Conservation (phyloP, 2,329 filamentous ascomycete genomes). For the Thelonectria olida region DNA sequence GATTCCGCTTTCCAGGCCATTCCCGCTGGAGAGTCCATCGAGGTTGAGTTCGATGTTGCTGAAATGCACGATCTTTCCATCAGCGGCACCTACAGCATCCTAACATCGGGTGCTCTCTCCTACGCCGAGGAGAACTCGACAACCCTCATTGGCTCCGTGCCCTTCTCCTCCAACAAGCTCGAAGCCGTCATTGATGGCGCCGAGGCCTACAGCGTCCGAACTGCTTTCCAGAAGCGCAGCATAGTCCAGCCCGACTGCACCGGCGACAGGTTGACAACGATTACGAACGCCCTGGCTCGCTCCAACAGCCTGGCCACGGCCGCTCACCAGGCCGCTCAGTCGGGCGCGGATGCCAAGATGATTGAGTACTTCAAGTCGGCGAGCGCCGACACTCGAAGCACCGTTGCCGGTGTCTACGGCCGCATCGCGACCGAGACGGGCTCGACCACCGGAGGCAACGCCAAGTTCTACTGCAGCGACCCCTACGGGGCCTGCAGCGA, state of each 20-base stretch:
- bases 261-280: slow-evolving; percentile 53
- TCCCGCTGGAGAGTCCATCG: slow-evolving; percentile 58
- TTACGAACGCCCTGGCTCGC: slow-evolving; percentile 61
- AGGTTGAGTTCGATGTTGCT: slow-evolving; percentile 63
- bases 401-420: slow-evolving; percentile 61
- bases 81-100: slow-evolving; percentile 65
- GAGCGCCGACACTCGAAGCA: slow-evolving; percentile 51
- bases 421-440: slow-evolving; percentile 65
- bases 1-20: slow-evolving; percentile 62
- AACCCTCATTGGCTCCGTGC: slow-evolving; percentile 62
- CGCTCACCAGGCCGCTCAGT: slow-evolving; percentile 61
- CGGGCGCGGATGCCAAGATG: slow-evolving; percentile 59
- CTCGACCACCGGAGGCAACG: slow-evolving; percentile 56
- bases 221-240: slow-evolving; percentile 62
- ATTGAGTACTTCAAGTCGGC: slow-evolving; percentile 72
- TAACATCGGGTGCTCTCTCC: slow-evolving; percentile 64
- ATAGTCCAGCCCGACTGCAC: slow-evolving; percentile 64
- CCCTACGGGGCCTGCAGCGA: slow-evolving; percentile 59
- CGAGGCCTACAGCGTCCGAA: slow-evolving; percentile 59
- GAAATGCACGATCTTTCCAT: slow-evolving; percentile 61
- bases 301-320: slow-evolving; percentile 62
- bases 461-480: slow-evolving; percentile 68
- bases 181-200: slow-evolving; percentile 65
- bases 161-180: slow-evolving; percentile 68
- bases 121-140: slow-evolving; percentile 62